Conservation (phyloP, 2,329 filamentous ascomycete species). For the Coccinonectria pachysandricola region DNA sequence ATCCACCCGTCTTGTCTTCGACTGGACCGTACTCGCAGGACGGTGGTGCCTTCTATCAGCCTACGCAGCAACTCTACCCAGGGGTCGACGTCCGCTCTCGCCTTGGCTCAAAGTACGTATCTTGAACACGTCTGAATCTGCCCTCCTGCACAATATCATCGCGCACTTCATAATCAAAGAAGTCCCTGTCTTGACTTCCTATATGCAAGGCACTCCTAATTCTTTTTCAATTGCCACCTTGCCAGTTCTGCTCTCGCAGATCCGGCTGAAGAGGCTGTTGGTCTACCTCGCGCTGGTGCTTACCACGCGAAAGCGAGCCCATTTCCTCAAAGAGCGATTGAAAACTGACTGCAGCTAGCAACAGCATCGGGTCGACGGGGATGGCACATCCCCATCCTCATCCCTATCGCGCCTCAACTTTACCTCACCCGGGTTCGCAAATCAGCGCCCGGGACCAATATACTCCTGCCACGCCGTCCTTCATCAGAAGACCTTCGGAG, state of each 20-base stretch:
- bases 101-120: slow-evolving; percentile 44
- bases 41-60: slow-evolving; percentile 37
- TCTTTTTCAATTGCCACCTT: no score
- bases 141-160: slow-evolving; percentile 1
- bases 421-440: slow-evolving; percentile 40
- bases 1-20: slow-evolving; percentile 37
- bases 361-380: slow-evolving; percentile 40
- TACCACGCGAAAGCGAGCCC: slow-evolving; percentile 2
- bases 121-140: no score
- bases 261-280: no score
- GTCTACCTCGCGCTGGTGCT: no score
- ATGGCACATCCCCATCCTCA: slow-evolving; percentile 46
- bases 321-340: slow-evolving; percentile 4
- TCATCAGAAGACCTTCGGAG: slow-evolving; percentile 37
- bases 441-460: slow-evolving; percentile 45
- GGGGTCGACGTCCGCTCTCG: slow-evolving; percentile 43
- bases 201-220: no score
- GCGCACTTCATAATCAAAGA: no score
- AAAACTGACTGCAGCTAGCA: slow-evolving; percentile 22
- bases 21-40: slow-evolving; percentile 41
- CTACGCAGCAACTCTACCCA: slow-evolving; percentile 34
- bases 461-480: slow-evolving; percentile 39
- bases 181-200: no score
- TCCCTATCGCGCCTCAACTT: slow-evolving; percentile 32
- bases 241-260: no score